These are phyloP conservation scores for Clavispora asparagi DNA, from an alignment of 805 yeast species.

Conservation along the genomic window DNA sequence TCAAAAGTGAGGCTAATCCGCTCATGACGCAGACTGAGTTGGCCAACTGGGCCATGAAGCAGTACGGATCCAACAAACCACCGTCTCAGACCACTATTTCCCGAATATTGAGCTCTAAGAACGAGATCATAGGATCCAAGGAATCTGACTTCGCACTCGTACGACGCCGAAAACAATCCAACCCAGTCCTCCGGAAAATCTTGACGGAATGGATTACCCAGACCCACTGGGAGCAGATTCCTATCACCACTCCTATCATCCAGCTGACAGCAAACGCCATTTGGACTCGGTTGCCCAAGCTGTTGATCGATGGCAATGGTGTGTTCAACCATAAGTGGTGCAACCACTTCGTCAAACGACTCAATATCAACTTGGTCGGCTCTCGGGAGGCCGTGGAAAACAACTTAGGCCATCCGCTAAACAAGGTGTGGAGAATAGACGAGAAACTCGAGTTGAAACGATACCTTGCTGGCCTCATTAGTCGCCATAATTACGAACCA, in stretches of 20 bases:
- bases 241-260: slow-evolving; percentile 58
- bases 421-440: slow-evolving; percentile 58
- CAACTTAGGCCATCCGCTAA: slow-evolving; percentile 26
- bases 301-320: slow-evolving; percentile 57
- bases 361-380: slow-evolving; percentile 48
- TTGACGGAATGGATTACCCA: slow-evolving; percentile 67
- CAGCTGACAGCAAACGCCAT: slow-evolving; percentile 59
- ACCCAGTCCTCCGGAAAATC: slow-evolving; percentile 51
- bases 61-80: slow-evolving; percentile 46
- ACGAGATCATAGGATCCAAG: slow-evolving; percentile 45
- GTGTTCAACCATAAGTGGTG: slow-evolving; percentile 65
- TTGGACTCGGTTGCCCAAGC: slow-evolving; percentile 55
- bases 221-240: slow-evolving; percentile 61
- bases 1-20: slow-evolving; percentile 63
- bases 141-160: slow-evolving; percentile 48
- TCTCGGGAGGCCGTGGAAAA: slow-evolving; percentile 36
- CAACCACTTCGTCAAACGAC: slow-evolving; percentile 39
- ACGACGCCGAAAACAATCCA: slow-evolving; percentile 50
- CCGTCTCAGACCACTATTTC: slow-evolving; percentile 69
- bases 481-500: slow-evolving; percentile 35
- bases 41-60: slow-evolving; percentile 58
- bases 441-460: slow-evolving; percentile 47
- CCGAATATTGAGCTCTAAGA: slow-evolving; percentile 52
- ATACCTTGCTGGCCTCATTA: slow-evolving; percentile 31
- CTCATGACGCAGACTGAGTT: slow-evolving; percentile 63